Evolutionary conservation across 768 basidiomycete species (phyloP).

Genomic region (Terana coerulea): DNA sequence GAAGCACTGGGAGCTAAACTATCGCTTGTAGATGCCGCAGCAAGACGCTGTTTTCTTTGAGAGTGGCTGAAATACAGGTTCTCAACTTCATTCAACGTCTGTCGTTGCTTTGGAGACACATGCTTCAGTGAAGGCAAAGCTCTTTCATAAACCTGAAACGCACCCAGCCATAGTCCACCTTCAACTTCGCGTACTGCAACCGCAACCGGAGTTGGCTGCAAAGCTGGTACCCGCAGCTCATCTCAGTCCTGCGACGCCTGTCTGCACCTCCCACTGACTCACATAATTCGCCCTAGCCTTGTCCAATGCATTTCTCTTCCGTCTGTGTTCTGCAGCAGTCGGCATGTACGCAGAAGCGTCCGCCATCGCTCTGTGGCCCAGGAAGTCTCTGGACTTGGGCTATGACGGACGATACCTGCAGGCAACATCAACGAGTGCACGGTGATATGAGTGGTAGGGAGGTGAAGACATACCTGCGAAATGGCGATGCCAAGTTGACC

Average conservation of each 20-base stretch:
- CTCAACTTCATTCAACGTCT: slow-evolving; percentile 77
- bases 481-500: too few species aligned
- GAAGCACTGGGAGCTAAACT: not conserved
- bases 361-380: too few species aligned
- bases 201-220: slow-evolving; percentile 70
- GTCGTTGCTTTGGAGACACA: slow-evolving; percentile 54
- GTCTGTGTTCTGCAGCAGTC: slow-evolving; percentile 2
- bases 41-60: slow-evolving; percentile 27
- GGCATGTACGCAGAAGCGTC: not conserved
- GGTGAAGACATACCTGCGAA: too few species aligned
- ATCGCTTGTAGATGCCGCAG: not conserved
- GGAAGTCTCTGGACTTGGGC: too few species aligned
- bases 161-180: slow-evolving; percentile 83
- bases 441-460: too few species aligned
- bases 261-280: not conserved
- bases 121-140: too few species aligned
- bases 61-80: slow-evolving; percentile 79
- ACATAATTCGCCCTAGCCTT: slow-evolving; percentile 13
- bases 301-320: slow-evolving; percentile 7
- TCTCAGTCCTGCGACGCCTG: not conserved
- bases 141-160: slow-evolving; percentile 22
- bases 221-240: slow-evolving; percentile 38
- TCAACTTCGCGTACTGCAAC: slow-evolving; percentile 72
- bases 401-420: too few species aligned
- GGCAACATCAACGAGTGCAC: too few species aligned